phyloP scores from a whole-genome alignment of 345 rosid genomes.

The Eucalyptus cloeziana region DNA sequence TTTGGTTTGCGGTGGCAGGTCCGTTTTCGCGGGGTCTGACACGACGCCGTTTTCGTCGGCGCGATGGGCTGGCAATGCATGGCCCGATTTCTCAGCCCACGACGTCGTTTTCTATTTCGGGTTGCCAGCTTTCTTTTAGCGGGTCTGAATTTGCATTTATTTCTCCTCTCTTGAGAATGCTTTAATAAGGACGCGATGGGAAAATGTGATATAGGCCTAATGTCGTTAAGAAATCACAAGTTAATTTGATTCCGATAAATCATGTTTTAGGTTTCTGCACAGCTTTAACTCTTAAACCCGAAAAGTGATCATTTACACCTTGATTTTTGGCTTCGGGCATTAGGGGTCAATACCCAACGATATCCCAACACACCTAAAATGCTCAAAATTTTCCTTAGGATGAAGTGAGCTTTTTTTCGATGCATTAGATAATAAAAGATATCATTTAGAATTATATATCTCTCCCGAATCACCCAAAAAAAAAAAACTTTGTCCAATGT shows the following conservation, averaged over 20 bases:
- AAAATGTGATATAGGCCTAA: neutral
- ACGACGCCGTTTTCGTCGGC: neutral
- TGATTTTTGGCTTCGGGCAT: too few relatives aligned
- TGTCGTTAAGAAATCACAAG: neutral
- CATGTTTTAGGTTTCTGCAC: neutral
- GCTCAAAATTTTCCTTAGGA: neutral
- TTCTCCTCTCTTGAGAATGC: neutral
- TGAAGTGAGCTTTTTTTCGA: neutral
- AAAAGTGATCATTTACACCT: too few relatives aligned
- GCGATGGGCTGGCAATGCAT: too few relatives aligned
- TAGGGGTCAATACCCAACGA: too few relatives aligned
- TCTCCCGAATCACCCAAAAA: neutral
- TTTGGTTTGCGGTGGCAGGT: neutral
- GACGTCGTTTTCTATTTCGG: neutral
- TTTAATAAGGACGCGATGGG: too few relatives aligned
- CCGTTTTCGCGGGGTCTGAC: neutral
- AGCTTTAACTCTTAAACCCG: accelerated
- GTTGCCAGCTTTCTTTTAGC: neutral
- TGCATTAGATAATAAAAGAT: too few relatives aligned
- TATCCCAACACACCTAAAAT: neutral
- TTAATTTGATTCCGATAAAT: neutral
- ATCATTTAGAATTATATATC: too few relatives aligned
- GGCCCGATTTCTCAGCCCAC: neutral
- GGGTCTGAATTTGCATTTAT: neutral
- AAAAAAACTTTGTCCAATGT: too few relatives aligned